phyloP scores from a whole-genome alignment of 2,329 filamentous ascomycete genomes.

The Fusarium nanum region DNA sequence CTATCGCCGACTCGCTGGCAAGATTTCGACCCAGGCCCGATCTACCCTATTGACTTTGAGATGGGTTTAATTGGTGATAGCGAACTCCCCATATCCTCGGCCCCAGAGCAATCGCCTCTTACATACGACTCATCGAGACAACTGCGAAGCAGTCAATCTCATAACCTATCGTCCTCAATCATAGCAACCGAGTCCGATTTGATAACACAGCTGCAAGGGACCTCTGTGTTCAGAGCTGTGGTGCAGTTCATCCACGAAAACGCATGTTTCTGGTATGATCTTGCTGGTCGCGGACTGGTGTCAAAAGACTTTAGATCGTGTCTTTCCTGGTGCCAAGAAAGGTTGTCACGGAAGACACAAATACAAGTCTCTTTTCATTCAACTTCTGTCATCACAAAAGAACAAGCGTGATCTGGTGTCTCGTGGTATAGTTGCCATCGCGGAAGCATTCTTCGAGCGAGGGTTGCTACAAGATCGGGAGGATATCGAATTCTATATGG shows the following conservation, averaged over 20 bases:
- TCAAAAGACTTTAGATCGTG: neutral
- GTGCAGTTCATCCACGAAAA: neutral
- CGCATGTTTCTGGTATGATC: neutral
- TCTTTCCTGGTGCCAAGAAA: neutral
- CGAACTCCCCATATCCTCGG: fast-evolving
- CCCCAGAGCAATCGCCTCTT: fast-evolving
- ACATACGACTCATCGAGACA: neutral
- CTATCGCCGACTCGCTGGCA: neutral
- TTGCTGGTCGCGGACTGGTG: neutral
- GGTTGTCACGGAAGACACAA: fast-evolving
- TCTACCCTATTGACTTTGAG: neutral
- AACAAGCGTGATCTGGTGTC: neutral
- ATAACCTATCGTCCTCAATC: fast-evolving
- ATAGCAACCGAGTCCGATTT: fast-evolving
- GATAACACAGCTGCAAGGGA: fast-evolving
- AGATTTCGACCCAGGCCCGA: neutral
- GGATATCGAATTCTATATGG: conserved; percentile 25
- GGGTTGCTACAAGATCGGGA: conserved; percentile 22
- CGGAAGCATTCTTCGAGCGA: conserved; percentile 20
- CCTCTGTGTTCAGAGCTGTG: neutral
- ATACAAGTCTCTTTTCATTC: neutral
- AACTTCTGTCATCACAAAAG: fast-evolving
- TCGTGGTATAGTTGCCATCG: conserved; percentile 11
- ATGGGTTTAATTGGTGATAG: neutral
- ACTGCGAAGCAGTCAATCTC: fast-evolving